A percentile compares a stretch with the other conserved stretches of the same genome.
Evolutionary conservation across 2,329 filamentous ascomycete genomes (phyloP).

Genomic region (Colletotrichum caudatum): DNA sequence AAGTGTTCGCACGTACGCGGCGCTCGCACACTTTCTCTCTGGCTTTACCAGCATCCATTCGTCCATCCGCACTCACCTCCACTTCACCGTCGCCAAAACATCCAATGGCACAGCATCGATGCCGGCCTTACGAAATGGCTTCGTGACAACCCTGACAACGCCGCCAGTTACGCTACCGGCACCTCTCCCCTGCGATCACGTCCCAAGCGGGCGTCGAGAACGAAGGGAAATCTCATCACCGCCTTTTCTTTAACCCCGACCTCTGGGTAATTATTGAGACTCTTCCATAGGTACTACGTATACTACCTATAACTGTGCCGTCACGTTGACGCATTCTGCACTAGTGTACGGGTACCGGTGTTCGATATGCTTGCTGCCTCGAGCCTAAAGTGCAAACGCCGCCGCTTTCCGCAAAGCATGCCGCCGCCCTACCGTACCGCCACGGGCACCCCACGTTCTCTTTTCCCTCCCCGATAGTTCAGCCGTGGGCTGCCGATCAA

Average conservation of each 20-base stretch:
- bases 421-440: not conserved
- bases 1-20: conserved; percentile 4
- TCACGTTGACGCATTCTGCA: not conserved
- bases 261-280: not conserved
- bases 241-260: conserved; percentile 26
- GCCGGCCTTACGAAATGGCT: not conserved
- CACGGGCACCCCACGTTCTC: conserved; percentile 22
- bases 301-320: not conserved
- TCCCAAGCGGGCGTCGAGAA: not conserved
- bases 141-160: conserved; percentile 2
- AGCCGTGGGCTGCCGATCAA: not conserved
- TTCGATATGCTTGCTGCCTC: not conserved
- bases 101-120: conserved; percentile 13
- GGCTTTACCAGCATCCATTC: not conserved
- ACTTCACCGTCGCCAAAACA: conserved; percentile 12
- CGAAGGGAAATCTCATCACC: conserved; percentile 23
- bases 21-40: not conserved
- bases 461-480: not conserved
- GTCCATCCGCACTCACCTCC: conserved; percentile 13
- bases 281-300: not conserved
- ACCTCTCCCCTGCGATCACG: not conserved
- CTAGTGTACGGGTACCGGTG: not conserved
- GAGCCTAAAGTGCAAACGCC: not conserved
- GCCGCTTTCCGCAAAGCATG: not conserved
- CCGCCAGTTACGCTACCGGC: conserved; percentile 6